Evolutionary conservation across 2,329 filamentous ascomycete species (phyloP), one percentile per base, ranked within the genome.

Genomic region (Claviceps purpurea): DNA sequence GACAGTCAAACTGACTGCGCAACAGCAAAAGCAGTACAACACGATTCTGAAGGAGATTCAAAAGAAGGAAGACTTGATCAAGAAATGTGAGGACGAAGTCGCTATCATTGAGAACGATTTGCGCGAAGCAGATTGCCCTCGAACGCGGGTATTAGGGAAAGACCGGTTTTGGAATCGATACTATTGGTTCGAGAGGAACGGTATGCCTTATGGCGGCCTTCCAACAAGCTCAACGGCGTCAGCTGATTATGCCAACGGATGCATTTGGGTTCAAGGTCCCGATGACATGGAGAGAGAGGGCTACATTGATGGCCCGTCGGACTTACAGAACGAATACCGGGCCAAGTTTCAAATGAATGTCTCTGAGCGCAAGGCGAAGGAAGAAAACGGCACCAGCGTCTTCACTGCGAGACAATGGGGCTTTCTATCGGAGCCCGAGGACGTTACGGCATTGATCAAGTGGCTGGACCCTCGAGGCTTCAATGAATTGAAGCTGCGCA

Each of bases 141-240:
- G 93, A 56, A 95, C 90, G 18, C 84, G 88, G 56, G 82, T 91
- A 18, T 75, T 98, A 26, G 93, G 93, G 55, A 91, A 93, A 65
- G 93, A 98, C 68, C 82, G 93, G 45, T 98, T 95, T 74, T 95
- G 91, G 82, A 97, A 98, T 68, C 82, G 91, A 51, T 98, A 97
- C 69, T 97, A 94, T 74, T 98, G 93, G 91, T 96, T 97, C 66
- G 93, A 98, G 69, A 85, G 91, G 56, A 98, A 97, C 62, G 93
- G 90, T 24, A 97, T 97, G 90, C 93, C 93, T 0, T 95, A 91
- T 62, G 89, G 78, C 37, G 93, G 93, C 4, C 75, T 96, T 52
- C 90, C 90, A 0, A 81, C 79, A 57, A 95, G 89, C 66, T 96
- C 90, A 16, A 97, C 91, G 1, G 86, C 89, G 1, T 76, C 82